Evolutionary conservation across 495 filamentous ascomycete genomes (phyloP).

Genomic region (Antarctomyces pellizariae): DNA sequence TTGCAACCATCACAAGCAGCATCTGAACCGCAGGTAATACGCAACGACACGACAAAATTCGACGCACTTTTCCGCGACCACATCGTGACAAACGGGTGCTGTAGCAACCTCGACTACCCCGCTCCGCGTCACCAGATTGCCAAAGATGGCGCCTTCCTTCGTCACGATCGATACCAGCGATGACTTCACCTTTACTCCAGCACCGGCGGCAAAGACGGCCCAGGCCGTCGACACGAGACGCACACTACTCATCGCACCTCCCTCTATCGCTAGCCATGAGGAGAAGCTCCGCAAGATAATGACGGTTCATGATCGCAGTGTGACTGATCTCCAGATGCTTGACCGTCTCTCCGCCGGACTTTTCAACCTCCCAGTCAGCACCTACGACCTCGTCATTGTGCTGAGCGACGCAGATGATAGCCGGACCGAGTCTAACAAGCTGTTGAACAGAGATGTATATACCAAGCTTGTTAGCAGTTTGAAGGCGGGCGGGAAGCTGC

Average conservation of each 20-base stretch:
- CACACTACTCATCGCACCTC: slow-evolving; percentile 30
- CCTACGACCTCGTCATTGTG: slow-evolving; percentile 72
- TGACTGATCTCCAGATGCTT: slow-evolving; percentile 91
- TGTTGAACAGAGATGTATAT: slow-evolving; percentile 46
- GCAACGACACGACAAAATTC: no score
- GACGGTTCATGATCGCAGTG: slow-evolving; percentile 36
- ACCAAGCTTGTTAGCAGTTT: slow-evolving; percentile 38
- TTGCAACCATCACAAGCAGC: no score
- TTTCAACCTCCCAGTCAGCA: slow-evolving; percentile 46
- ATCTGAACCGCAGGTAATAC: no score
- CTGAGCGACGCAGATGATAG: slow-evolving; percentile 49
- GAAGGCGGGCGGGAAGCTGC: slow-evolving; percentile 44
- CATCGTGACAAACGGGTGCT: no score
- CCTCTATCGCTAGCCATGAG: slow-evolving; percentile 26
- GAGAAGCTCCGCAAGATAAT: slow-evolving; percentile 21
- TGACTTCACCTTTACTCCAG: slow-evolving; percentile 15
- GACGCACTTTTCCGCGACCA: no score
- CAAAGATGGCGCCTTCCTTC: slow-evolving; percentile 16
- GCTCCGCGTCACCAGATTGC: no score
- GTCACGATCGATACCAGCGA: slow-evolving; percentile 18
- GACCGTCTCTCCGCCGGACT: slow-evolving; percentile 75
- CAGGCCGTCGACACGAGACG: slow-evolving; percentile 6
- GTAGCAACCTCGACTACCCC: no score
- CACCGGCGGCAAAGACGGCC: slow-evolving; percentile 9
- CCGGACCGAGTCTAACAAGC: slow-evolving; percentile 28